Percentiles rank a stretch among this genome's conserved stretches.
These are phyloP conservation scores for Sherardia arvensis DNA, from an alignment of 257 asterid genomes.

Conservation along the genomic window DNA sequence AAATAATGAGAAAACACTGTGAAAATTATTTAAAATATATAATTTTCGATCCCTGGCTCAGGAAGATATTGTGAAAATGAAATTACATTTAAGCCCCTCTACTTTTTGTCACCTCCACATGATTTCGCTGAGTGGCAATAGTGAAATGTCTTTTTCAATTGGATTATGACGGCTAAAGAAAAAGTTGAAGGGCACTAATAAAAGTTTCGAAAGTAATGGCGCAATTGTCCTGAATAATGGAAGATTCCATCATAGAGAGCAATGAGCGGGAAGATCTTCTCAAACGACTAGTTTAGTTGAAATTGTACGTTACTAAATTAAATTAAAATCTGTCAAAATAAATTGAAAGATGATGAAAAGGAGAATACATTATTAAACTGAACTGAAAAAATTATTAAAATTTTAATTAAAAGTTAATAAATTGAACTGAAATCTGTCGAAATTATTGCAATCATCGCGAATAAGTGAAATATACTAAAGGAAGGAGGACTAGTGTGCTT, in stretches of 20 bases:
- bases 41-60: too few species aligned
- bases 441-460: too few species aligned
- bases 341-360: too few species aligned
- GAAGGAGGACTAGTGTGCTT: background rate
- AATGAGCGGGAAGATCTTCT: background rate
- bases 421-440: too few species aligned
- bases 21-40: too few species aligned
- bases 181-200: background rate
- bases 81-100: background rate
- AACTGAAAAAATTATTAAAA: too few species aligned
- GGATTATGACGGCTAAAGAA: background rate
- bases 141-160: background rate
- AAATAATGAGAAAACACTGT: too few species aligned
- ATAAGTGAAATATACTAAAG: background rate
- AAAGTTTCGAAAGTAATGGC: background rate
- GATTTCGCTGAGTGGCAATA: background rate
- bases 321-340: too few species aligned
- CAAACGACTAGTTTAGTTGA: background rate
- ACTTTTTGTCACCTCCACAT: background rate
- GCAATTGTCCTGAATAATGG: background rate
- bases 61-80: background rate
- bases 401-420: too few species aligned
- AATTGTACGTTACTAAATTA: too few species aligned
- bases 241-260: background rate
- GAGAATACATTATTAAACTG: too few species aligned